Base-by-base conservation (phyloP, 1,284 basidiomycete genomes). In the Leccinum pachyderme region DNA sequence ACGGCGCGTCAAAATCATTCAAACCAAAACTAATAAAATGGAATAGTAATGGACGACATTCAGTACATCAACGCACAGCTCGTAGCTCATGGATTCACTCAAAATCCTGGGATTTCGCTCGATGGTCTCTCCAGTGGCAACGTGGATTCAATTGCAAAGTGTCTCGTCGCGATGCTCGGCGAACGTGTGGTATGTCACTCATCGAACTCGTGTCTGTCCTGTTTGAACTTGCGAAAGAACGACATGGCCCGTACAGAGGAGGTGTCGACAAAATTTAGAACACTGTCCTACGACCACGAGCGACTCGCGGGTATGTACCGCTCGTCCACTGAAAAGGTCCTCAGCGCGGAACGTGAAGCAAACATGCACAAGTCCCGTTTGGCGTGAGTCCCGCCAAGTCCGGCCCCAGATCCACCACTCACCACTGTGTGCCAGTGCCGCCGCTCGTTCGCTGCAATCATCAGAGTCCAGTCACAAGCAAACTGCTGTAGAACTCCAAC, bases 221-320 rank as follows among this genome's bases (percentile, higher is more conserved):
- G 24, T 48, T 59, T 56, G 39, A 59, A 51, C 47, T 31, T 46
- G 46, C 25, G 28, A 27, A 61, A 92, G 93, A 82, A 87, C 64
- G 93, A 95, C 68, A 86, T 94, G 77, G 74, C 81, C 9, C 78
- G 83, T n/a, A 83, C 89, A 24, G 93, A 96, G 61, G 81, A 88
- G 5, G 67, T 94, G 4, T 80, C 84, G 0, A 85, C 89, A 0
- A 89, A 91, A 60, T 73, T 91, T 39, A 78, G 90, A 15, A 93
- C 89, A 0, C 72, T 94, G 3, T 80, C 83, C 8, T 95, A 95
- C 60, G 93, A 96, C 63, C 79, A 91, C 56, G 91, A 95, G 63
- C 81, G 93, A 2, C 75, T 94, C 46, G 71, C 73, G 35, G 81
- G 81, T 15, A 84, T 89, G 77, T 78, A 87, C 67, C 78, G 74